Percentiles rank a stretch among this genome's conserved stretches.
Evolutionary conservation across 2,329 filamentous ascomycete species (phyloP).

Genomic region (Rutstroemia sp.): DNA sequence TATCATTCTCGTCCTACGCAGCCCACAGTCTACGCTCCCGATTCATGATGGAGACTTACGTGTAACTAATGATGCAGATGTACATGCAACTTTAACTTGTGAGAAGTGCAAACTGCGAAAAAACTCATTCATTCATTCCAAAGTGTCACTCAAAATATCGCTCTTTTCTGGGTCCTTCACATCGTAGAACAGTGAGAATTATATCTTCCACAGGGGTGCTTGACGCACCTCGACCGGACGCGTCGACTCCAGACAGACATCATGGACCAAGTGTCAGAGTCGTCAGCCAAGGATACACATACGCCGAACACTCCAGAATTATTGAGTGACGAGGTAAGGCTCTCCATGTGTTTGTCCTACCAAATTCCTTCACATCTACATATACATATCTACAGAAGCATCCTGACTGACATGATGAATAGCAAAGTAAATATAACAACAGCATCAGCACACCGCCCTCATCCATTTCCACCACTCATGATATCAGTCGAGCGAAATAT

Average conservation of each 20-base stretch:
- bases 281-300: conserved; percentile 4
- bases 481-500: conserved; percentile 13
- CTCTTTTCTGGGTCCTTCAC: not conserved
- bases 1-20: conserved; percentile 6
- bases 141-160: not conserved
- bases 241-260: not conserved
- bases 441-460: conserved; percentile 8
- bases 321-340: conserved; percentile 8
- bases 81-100: not conserved
- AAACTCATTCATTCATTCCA: not conserved
- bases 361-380: not conserved
- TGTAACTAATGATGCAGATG: conserved; percentile 5
- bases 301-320: conserved; percentile 8
- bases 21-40: not conserved
- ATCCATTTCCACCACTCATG: conserved; percentile 12
- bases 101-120: not conserved
- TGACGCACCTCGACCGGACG: conserved; percentile 4
- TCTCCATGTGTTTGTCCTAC: not conserved
- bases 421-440: not conserved
- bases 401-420: not conserved
- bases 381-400: not conserved
- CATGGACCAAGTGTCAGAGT: conserved; percentile 7
- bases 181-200: not conserved
- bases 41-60: not conserved
- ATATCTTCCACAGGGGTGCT: conserved; percentile 10